phyloP scores from a whole-genome alignment of 1,284 basidiomycete genomes.

The Ustilago nuda region DNA sequence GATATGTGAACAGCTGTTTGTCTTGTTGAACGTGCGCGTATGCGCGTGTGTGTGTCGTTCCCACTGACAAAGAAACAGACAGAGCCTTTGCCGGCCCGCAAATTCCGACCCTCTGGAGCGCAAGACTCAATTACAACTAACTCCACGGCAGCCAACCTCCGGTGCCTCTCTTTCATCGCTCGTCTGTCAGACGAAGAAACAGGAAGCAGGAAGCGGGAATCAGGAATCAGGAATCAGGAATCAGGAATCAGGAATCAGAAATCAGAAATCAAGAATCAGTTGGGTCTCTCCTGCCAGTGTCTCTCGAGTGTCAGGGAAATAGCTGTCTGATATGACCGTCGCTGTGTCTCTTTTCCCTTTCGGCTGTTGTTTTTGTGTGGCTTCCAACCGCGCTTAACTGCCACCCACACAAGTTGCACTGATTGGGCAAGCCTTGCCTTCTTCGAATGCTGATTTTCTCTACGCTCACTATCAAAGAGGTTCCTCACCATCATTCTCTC shows the following conservation, averaged over 20 bases:
- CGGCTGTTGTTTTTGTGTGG: slow-evolving; percentile 3
- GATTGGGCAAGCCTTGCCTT: background rate
- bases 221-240: too few species aligned
- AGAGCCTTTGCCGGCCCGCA: slow-evolving; percentile 8
- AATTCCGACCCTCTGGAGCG: slow-evolving; percentile 14
- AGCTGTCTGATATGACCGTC: slow-evolving; percentile 3
- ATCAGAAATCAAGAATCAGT: too few species aligned
- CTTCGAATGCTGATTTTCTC: slow-evolving; percentile 5
- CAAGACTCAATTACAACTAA: background rate
- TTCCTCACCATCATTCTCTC: background rate
- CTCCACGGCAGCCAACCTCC: slow-evolving; percentile 5
- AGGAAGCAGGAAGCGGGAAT: too few species aligned
- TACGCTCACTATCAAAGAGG: background rate
- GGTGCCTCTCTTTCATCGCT: background rate
- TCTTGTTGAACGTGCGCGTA: background rate
- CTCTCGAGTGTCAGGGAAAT: background rate
- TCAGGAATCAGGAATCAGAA: too few species aligned
- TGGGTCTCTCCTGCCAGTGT: background rate
- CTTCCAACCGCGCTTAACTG: slow-evolving; percentile 3
- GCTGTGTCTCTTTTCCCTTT: background rate
- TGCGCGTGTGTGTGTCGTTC: background rate
- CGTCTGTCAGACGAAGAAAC: background rate
- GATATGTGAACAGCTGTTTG: background rate
- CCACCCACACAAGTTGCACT: background rate
- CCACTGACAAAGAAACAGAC: slow-evolving; percentile 11